Evolutionary conservation across 495 filamentous ascomycete genomes (phyloP).

Genomic region (Trichoderma parareesei): DNA sequence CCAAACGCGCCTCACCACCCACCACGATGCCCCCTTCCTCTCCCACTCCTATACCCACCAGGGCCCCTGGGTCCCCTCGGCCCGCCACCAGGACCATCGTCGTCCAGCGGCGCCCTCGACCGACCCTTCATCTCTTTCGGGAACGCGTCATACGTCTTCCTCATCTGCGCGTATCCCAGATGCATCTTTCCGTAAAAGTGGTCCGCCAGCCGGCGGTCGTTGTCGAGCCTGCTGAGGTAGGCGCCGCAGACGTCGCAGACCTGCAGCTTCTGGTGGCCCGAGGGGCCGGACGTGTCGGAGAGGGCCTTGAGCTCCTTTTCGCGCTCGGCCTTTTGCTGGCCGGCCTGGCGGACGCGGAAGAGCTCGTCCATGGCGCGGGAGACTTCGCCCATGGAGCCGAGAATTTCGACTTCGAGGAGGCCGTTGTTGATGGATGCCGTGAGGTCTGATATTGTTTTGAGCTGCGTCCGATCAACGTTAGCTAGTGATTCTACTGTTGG

Average conservation of each 20-base stretch:
- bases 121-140: constrained; percentile 64
- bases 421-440: constrained; percentile 71
- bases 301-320: constrained; percentile 90
- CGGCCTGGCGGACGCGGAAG: constrained; percentile 71
- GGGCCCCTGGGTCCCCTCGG: constrained; percentile 31
- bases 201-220: constrained; percentile 86
- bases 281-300: constrained; percentile 81
- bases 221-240: constrained; percentile 84
- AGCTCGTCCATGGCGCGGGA: constrained; percentile 75
- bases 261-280: constrained; percentile 93
- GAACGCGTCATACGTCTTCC: constrained; percentile 78
- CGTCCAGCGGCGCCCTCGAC: constrained; percentile 38
- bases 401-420: constrained; percentile 73
- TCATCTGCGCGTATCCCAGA: constrained; percentile 94
- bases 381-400: constrained; percentile 76
- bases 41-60: constrained; percentile 31
- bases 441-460: constrained; percentile 83
- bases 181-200: constrained; percentile 99
- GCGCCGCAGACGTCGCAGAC: constrained; percentile 96
- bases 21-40: constrained; percentile 37
- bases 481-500: constrained; percentile 3
- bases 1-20: constrained; percentile 21
- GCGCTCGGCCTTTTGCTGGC: constrained; percentile 72
- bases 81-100: constrained; percentile 41
- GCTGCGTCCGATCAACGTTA: constrained; percentile 25